Evolutionary conservation across 139 green algal genomes (phyloP).

Genomic region (Haematococcus lacustris): DNA sequence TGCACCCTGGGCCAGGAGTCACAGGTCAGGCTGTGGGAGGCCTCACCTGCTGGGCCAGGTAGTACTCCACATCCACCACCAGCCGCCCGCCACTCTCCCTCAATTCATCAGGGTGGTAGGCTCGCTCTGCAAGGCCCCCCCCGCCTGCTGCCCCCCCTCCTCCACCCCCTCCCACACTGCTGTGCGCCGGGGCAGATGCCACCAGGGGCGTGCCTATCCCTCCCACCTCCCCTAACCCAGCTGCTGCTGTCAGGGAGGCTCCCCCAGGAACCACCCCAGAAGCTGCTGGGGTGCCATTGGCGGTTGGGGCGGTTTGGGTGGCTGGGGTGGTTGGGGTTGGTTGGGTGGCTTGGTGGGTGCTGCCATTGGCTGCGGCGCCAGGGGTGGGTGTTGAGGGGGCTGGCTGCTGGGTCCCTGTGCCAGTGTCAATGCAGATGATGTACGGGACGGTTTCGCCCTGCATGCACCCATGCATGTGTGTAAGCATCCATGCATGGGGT

Average conservation of each 20-base stretch:
- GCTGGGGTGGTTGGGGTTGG: no score
- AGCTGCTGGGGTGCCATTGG: neutral
- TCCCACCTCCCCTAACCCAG: no score
- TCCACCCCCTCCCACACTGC: no score
- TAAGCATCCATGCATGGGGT: neutral
- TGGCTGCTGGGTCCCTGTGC: conserved; percentile 1
- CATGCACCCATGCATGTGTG: neutral
- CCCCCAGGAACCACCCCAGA: neutral
- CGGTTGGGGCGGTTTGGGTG: no score
- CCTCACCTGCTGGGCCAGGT: conserved; percentile 56
- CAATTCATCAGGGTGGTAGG: conserved; percentile 89
- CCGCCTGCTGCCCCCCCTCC: no score
- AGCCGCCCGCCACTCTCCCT: conserved; percentile 34
- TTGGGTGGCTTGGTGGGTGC: neutral
- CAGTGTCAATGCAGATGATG: conserved; percentile 77
- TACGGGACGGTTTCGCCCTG: conserved; percentile 93
- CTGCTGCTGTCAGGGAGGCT: neutral
- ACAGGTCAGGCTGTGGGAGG: no score
- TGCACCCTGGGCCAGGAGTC: no score
- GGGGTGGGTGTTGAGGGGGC: neutral
- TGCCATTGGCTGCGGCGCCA: neutral
- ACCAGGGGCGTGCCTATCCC: neutral
- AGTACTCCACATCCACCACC: conserved; percentile 82
- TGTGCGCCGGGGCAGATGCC: neutral
- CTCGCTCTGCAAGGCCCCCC: conserved; percentile 76